phyloP scores from a whole-genome alignment of 768 basidiomycete species.

The Russula abietina region DNA sequence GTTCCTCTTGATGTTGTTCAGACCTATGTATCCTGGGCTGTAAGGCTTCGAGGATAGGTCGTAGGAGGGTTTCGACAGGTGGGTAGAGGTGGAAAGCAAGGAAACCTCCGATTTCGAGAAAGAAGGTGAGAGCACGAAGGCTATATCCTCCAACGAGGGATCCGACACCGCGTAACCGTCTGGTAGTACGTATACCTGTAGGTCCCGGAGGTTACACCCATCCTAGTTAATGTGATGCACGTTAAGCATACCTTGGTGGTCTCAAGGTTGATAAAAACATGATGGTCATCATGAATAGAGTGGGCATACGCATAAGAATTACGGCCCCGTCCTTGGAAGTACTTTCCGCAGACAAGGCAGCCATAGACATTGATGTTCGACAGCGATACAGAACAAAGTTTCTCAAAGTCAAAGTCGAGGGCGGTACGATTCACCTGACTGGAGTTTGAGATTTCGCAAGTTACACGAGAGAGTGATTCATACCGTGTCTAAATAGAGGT shows the following conservation, averaged over 20 bases:
- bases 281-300: slow-evolving; percentile 95
- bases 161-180: slow-evolving; percentile 96
- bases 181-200: slow-evolving; percentile 90
- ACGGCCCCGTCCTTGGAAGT: slow-evolving; percentile 94
- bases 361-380: slow-evolving; percentile 98
- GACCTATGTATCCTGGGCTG: slow-evolving; percentile 87
- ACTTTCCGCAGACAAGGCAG: slow-evolving; percentile 96
- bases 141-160: slow-evolving; percentile 93
- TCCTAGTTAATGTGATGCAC: slow-evolving; percentile 12
- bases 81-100: slow-evolving; percentile 50
- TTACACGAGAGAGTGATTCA: slow-evolving; percentile 31
- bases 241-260: slow-evolving; percentile 69
- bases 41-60: slow-evolving; percentile 80
- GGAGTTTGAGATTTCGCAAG: slow-evolving; percentile 13
- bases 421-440: slow-evolving; percentile 79
- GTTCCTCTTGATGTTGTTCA: slow-evolving; percentile 97
- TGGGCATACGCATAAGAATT: slow-evolving; percentile 95
- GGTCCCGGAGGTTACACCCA: slow-evolving; percentile 1
- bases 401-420: slow-evolving; percentile 98
- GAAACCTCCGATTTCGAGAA: slow-evolving; percentile 61
- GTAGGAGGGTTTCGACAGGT: slow-evolving; percentile 70
- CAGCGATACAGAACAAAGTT: slow-evolving; percentile 93
- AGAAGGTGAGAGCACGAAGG: slow-evolving; percentile 82
- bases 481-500: slow-evolving; percentile 93
- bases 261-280: slow-evolving; percentile 95